phyloP scores from a whole-genome alignment of 1,284 basidiomycete species.

The Rhodotorula sp. region DNA sequence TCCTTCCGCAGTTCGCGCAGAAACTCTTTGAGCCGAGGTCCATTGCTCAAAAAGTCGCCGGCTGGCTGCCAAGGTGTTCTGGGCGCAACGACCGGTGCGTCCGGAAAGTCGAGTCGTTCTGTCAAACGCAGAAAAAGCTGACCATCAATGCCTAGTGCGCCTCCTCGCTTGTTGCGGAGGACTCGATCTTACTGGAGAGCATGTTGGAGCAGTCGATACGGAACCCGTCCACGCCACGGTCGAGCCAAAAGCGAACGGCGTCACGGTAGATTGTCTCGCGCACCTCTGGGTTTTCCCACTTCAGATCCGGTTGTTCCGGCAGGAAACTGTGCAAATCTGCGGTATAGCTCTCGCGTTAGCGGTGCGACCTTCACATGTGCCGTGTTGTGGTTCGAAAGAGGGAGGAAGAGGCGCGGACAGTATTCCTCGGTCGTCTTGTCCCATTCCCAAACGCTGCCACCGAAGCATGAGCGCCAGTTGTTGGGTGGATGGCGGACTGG shows the following conservation, averaged over 20 bases:
- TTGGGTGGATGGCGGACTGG: conserved; percentile 58
- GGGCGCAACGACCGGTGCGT: conserved; percentile 43
- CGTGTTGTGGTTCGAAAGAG: conserved; percentile 49
- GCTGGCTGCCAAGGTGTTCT: conserved; percentile 14
- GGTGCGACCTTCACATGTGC: no score
- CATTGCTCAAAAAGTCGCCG: conserved; percentile 41
- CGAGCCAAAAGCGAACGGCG: conserved; percentile 70
- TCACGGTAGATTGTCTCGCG: conserved; percentile 58
- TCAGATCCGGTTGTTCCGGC: conserved; percentile 70
- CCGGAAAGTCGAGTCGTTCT: conserved; percentile 43
- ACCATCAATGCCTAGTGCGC: neutral
- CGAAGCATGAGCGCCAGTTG: conserved; percentile 70
- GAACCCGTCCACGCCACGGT: conserved; percentile 72
- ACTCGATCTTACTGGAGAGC: neutral
- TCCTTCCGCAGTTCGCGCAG: conserved; percentile 65
- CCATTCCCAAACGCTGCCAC: conserved; percentile 72
- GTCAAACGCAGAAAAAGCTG: neutral
- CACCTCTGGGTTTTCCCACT: conserved; percentile 70
- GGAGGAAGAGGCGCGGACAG: neutral
- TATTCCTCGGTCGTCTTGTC: conserved; percentile 63
- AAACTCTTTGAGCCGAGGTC: conserved; percentile 66
- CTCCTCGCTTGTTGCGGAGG: no score
- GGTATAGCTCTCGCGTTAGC: no score
- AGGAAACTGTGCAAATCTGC: conserved; percentile 66
- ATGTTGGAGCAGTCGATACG: conserved; percentile 47